A percentile compares a stretch with the other conserved stretches of the same genome.
Conservation (phyloP, 345 rosid genomes). For the Boechera stricta region DNA sequence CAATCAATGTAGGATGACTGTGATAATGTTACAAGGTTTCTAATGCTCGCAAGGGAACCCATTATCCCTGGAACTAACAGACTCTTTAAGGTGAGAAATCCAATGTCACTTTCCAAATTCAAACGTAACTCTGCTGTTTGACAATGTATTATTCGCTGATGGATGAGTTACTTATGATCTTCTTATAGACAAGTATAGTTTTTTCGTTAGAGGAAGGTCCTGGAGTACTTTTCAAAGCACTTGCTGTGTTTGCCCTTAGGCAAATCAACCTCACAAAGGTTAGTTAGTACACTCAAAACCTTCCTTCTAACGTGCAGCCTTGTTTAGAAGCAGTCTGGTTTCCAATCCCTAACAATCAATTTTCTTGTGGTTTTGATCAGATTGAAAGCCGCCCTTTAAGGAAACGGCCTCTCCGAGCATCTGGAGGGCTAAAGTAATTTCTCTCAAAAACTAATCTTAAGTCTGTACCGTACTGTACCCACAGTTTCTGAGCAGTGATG, state of each 20-base stretch:
- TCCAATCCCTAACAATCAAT: constrained; percentile 1
- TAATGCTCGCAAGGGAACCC: constrained; percentile 99
- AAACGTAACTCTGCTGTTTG: neutral
- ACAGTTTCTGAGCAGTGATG: constrained; percentile 15
- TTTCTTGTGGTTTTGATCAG: constrained; percentile 49
- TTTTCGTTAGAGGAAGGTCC: constrained; percentile 98
- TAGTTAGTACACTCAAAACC: neutral
- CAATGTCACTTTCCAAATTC: neutral
- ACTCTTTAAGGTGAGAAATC: constrained; percentile 85
- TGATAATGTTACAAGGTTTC: constrained; percentile 90
- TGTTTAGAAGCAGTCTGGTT: constrained; percentile 11
- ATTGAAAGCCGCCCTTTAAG: constrained; percentile 96
- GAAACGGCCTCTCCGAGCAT: constrained; percentile 63
- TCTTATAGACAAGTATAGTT: constrained; percentile 84
- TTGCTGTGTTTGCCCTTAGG: constrained; percentile 93
- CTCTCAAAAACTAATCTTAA: neutral
- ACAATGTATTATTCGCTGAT: constrained; percentile 9
- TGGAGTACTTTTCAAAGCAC: constrained; percentile 97
- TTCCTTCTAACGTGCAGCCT: constrained; percentile 6
- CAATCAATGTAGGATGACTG: constrained; percentile 67
- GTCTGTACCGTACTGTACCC: neutral
- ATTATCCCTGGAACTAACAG: constrained; percentile 84
- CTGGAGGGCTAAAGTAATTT: constrained; percentile 73
- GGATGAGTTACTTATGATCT: constrained; percentile 28
- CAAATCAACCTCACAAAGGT: constrained; percentile 93